A percentile compares a stretch with the other conserved stretches of the same genome.
Conservation (phyloP, 495 filamentous ascomycete genomes). For the Penicillium macrosclerotiorum region DNA sequence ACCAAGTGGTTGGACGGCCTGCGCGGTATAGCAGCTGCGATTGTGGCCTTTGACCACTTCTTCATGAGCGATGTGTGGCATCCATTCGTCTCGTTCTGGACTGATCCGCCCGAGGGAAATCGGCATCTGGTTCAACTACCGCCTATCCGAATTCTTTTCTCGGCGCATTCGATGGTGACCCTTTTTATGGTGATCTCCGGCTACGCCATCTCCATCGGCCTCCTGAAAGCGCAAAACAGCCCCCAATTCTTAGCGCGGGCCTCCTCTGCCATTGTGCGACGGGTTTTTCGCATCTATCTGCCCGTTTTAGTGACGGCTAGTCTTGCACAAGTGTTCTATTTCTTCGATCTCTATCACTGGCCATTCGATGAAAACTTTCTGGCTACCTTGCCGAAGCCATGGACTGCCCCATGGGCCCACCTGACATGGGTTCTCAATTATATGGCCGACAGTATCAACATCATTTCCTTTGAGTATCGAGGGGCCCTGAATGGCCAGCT, state of each 20-base stretch:
- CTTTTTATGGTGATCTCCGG: slow-evolving; percentile 67
- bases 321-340: slow-evolving; percentile 41
- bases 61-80: slow-evolving; percentile 23
- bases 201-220: slow-evolving; percentile 54
- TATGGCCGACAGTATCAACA: slow-evolving; percentile 39
- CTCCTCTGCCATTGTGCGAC: slow-evolving; percentile 53
- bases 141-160: slow-evolving; percentile 53
- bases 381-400: slow-evolving; percentile 16
- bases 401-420: slow-evolving; percentile 20
- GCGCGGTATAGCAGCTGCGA: slow-evolving; percentile 24
- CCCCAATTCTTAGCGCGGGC: slow-evolving; percentile 33
- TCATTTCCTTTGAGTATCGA: slow-evolving; percentile 17
- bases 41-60: slow-evolving; percentile 26
- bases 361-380: slow-evolving; percentile 13
- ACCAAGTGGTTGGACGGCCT: slow-evolving; percentile 30
- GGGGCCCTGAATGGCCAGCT: slow-evolving; percentile 34
- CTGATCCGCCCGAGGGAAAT: slow-evolving; percentile 34
- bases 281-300: slow-evolving; percentile 54
- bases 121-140: slow-evolving; percentile 54
- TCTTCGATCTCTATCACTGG: slow-evolving; percentile 23
- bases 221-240: slow-evolving; percentile 44
- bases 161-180: slow-evolving; percentile 57
- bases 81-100: slow-evolving; percentile 27
- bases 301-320: slow-evolving; percentile 50
- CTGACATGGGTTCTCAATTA: slow-evolving; percentile 20